Conservation (phyloP, 495 filamentous ascomycete species). For the Lasiosphaeria miniovina region DNA sequence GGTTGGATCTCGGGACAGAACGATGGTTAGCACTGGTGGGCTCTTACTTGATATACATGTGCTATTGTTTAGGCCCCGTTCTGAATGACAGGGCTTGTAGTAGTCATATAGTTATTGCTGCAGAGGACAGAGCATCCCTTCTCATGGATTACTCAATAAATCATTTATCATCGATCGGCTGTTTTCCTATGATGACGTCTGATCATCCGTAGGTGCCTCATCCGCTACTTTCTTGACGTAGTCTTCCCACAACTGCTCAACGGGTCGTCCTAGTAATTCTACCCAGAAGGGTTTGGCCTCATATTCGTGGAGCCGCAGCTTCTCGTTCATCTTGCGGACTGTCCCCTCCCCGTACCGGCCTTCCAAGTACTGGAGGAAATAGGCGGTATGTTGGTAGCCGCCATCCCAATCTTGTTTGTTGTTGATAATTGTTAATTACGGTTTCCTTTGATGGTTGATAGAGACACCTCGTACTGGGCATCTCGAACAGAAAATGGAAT, state of each 20-base stretch:
- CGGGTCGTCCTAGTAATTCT: conserved; percentile 58
- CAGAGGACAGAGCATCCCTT: too few relatives aligned
- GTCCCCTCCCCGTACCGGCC: conserved; percentile 63
- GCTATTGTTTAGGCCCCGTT: too few relatives aligned
- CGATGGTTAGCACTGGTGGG: too few relatives aligned
- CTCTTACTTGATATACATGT: too few relatives aligned
- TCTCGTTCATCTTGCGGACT: conserved; percentile 71
- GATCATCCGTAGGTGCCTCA: conserved; percentile 4
- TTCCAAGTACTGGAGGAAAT: conserved; percentile 79
- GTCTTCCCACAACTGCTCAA: conserved; percentile 70
- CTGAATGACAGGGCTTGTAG: too few relatives aligned
- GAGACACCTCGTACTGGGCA: too few relatives aligned
- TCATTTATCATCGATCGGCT: neutral
- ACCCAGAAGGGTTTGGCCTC: conserved; percentile 68
- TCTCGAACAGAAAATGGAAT: neutral
- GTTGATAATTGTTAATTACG: neutral
- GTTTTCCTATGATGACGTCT: conserved; percentile 11
- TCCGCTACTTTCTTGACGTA: conserved; percentile 43
- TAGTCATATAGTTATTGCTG: too few relatives aligned
- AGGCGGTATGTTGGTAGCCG: conserved; percentile 90
- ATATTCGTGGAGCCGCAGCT: conserved; percentile 57
- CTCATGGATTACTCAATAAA: too few relatives aligned
- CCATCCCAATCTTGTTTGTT: conserved; percentile 66
- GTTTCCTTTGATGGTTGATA: neutral
- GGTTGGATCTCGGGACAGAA: too few relatives aligned